These are phyloP conservation scores for Paramecium pentaurelia DNA, from an alignment of 73 alveolate species.

Conservation along the genomic window DNA sequence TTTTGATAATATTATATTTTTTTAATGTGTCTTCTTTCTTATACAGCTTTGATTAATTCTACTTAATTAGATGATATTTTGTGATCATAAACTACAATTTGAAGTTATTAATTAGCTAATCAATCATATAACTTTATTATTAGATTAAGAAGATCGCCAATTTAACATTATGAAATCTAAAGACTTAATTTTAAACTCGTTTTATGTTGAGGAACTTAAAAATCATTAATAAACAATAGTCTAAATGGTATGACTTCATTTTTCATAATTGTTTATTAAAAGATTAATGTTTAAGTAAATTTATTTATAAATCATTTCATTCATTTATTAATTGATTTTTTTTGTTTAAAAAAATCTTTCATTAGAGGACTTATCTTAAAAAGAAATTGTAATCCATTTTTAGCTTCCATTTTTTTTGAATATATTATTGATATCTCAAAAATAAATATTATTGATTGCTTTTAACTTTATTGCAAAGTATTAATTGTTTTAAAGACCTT, in stretches of 20 bases:
- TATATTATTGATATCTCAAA: background rate
- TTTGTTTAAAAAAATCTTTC: background rate
- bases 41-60: background rate
- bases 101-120: background rate
- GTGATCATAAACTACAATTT: background rate
- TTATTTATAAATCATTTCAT: background rate
- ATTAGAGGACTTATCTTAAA: background rate
- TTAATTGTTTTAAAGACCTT: background rate
- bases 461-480: background rate
- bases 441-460: too few relatives aligned
- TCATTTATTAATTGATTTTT: background rate
- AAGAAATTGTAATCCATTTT: background rate
- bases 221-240: background rate
- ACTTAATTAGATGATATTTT: background rate
- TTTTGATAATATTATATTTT: too few relatives aligned
- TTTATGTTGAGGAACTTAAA: background rate
- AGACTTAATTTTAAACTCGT: background rate
- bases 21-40: background rate
- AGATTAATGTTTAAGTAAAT: background rate
- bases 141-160: background rate
- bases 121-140: background rate
- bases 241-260: background rate
- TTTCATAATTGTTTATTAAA: background rate
- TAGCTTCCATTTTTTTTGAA: background rate
- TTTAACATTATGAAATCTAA: background rate